Conservation (phyloP, 805 yeast genomes). For the Starmerella gropengiesseri region DNA sequence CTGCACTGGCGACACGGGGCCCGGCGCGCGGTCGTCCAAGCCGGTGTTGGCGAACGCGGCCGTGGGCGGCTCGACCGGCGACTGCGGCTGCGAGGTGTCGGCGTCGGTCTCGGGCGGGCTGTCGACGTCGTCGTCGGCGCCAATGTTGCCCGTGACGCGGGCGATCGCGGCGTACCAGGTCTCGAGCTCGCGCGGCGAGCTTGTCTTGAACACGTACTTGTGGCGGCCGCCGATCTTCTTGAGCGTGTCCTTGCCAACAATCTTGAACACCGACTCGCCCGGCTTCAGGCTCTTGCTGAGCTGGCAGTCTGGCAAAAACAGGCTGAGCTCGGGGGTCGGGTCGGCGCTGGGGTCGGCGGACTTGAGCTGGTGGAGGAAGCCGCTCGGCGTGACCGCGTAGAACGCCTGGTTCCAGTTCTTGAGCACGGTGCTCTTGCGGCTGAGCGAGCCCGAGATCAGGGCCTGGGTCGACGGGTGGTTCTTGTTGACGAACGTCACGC, state of each 20-base stretch:
- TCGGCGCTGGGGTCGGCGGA: slow-evolving; percentile 11
- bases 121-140: slow-evolving; percentile 10
- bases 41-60: slow-evolving; percentile 2
- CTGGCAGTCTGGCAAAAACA: slow-evolving; percentile 40
- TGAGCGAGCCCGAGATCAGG: slow-evolving; percentile 38
- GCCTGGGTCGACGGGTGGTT: slow-evolving; percentile 36
- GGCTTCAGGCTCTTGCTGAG: slow-evolving; percentile 31
- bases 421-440: slow-evolving; percentile 36
- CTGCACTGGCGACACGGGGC: too few species aligned
- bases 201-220: slow-evolving; percentile 35
- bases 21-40: slow-evolving; percentile 1
- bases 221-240: slow-evolving; percentile 29
- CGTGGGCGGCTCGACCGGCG: slow-evolving; percentile 12
- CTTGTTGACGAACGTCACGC: slow-evolving; percentile 34
- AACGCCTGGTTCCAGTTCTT: slow-evolving; percentile 36
- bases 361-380: slow-evolving; percentile 34
- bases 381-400: slow-evolving; percentile 39
- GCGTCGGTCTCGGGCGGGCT: slow-evolving; percentile 13
- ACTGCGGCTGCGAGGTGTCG: slow-evolving; percentile 7
- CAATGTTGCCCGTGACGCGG: slow-evolving; percentile 18
- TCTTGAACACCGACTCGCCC: slow-evolving; percentile 34
- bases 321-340: slow-evolving; percentile 35
- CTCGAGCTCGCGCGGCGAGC: slow-evolving; percentile 36
- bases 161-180: slow-evolving; percentile 38
- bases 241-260: slow-evolving; percentile 37